Conservation (phyloP, 257 asterid genomes). For the Penstemon davidsonii region DNA sequence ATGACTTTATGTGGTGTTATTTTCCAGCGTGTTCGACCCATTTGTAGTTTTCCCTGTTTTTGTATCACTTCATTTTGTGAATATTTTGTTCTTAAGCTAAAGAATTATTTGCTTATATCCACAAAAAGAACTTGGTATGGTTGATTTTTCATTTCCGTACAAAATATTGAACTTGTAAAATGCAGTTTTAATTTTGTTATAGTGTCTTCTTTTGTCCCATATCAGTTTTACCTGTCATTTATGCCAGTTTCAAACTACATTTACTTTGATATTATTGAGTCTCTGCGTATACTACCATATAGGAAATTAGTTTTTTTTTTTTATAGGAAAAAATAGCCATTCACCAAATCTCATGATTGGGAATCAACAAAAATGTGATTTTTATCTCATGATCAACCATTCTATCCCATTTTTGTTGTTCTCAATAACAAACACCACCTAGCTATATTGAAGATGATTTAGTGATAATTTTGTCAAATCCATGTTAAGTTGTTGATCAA, state of each 20-base stretch:
- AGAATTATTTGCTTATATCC: slow-evolving; percentile 7
- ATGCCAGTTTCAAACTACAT: slow-evolving; percentile 14
- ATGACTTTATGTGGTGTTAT: slow-evolving; percentile 11
- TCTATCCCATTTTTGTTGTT: slow-evolving; percentile 1
- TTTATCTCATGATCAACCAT: not conserved
- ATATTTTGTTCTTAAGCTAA: not conserved
- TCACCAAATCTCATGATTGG: not conserved
- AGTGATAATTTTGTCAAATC: slow-evolving; percentile 23
- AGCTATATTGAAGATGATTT: slow-evolving; percentile 23
- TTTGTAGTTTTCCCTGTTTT: slow-evolving; percentile 13
- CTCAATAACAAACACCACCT: not conserved
- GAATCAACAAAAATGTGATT: not conserved
- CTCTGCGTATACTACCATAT: not conserved
- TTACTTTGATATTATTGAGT: not conserved
- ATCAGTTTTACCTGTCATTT: slow-evolving; percentile 14
- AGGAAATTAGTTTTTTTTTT: not conserved
- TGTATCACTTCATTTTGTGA: not conserved
- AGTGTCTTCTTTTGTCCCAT: not conserved
- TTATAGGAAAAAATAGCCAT: too few species aligned
- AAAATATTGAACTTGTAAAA: too few species aligned
- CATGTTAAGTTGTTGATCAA: slow-evolving; percentile 1
- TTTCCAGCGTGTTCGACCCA: slow-evolving; percentile 14
- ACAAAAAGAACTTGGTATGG: not conserved
- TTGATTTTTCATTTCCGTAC: too few species aligned
- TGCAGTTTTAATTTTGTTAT: not conserved